Evolutionary conservation across 176 grass and related monocot genomes (phyloP), one percentile per base, ranked within the genome.

Genomic region (Oryza longistaminata): DNA sequence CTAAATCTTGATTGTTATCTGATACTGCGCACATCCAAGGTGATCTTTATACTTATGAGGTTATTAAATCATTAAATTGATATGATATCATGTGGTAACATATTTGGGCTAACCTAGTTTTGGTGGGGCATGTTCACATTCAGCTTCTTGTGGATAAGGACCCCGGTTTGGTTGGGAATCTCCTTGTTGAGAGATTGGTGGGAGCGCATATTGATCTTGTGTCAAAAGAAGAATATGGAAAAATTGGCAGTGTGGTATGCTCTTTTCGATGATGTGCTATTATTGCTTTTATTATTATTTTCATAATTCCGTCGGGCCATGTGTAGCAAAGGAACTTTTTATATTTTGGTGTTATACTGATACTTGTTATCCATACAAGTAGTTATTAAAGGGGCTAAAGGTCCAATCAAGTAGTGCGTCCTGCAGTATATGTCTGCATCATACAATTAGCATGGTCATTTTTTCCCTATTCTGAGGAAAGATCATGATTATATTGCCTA

Each of bases 141-240:
- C 77, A 99, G 96, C 88, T 89, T 89, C 87, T 99, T 52, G 91
- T 89, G 50, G 93, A 99, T 45, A 76, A 89, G 62, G 96, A 99
- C 52, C 93, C 93, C 53, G 93, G 96, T 58, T 92, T 99, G 86
- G 86, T 96, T 6, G 93, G 95, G 35, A 98, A 98, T 98, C 91
- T 96, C 49, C 91, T 99, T 42, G 93, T 99, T 0, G 93, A 99
- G 58, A 89, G 96, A 87, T 81, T 99, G 85, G 68, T 96, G 6
- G 93, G 93, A 26, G 93, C 96, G 19, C 93, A 96, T 12, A 88
- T 99, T 81, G 96, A 99, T 90, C 91, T 99, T 55, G 93, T 99
- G 19, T 91, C 96, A 2, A 96, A 95, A 88, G 93, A 99, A 75
- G 93, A 96, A 61, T 99, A 99, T 67, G 91, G 87, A 64, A 92